phyloP scores from a whole-genome alignment of 257 asterid species.

The Avicennia marina region DNA sequence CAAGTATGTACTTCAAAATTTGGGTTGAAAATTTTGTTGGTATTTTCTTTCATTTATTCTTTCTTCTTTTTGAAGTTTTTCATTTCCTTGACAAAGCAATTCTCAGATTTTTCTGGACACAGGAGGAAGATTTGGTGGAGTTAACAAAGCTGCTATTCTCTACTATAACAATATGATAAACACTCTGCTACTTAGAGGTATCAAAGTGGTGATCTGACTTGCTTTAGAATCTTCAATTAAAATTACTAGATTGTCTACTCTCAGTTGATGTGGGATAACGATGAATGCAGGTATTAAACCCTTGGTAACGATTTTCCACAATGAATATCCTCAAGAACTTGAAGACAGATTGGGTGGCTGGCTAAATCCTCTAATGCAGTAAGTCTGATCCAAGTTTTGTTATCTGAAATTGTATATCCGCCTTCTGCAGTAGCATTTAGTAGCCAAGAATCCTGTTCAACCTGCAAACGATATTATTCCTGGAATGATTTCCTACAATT shows the following conservation, averaged over 20 bases:
- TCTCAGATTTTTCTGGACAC: background rate
- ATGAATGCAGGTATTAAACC: conserved; percentile 55
- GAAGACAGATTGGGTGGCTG: conserved; percentile 61
- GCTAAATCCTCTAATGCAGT: conserved; percentile 85
- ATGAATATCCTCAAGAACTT: conserved; percentile 71
- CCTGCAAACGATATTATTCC: background rate
- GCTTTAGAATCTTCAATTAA: background rate
- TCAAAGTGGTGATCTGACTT: background rate
- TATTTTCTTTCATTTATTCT: background rate
- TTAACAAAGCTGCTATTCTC: conserved; percentile 43
- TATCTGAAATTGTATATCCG: background rate
- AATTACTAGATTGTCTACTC: background rate
- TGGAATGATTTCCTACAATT: background rate
- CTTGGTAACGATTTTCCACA: conserved; percentile 70
- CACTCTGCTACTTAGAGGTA: conserved; percentile 52
- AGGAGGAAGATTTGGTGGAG: conserved; percentile 62
- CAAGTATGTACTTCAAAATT: conserved; percentile 38
- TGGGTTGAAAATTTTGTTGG: background rate
- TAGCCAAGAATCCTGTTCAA: background rate
- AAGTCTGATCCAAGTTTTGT: conserved; percentile 14
- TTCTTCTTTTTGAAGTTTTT: background rate
- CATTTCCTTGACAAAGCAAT: background rate
- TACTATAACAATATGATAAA: conserved; percentile 53
- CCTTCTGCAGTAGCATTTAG: background rate
- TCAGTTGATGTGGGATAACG: background rate